Evolutionary conservation across 1,284 basidiomycete genomes (phyloP).

Genomic region (Naganishia sp.): DNA sequence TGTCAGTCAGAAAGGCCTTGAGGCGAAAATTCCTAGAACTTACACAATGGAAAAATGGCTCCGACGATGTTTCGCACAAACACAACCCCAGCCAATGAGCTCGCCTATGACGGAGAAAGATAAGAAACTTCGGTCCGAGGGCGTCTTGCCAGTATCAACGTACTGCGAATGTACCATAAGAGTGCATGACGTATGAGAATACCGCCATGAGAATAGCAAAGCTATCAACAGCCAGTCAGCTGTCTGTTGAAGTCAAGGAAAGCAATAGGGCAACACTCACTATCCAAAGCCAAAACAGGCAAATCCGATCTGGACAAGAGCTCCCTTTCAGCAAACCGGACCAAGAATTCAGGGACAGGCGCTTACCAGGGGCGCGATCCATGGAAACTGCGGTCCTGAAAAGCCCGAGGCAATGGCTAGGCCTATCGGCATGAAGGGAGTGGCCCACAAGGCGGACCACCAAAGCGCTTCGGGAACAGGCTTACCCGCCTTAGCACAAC

Average conservation of each 20-base stretch:
- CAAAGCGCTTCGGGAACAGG: slow-evolving; percentile 42
- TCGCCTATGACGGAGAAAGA: slow-evolving; percentile 28
- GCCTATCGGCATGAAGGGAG: slow-evolving; percentile 42
- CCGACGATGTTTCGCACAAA: slow-evolving; percentile 41
- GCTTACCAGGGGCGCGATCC: slow-evolving; percentile 42
- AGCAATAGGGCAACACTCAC: background rate
- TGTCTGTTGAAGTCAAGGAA: background rate
- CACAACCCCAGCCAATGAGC: slow-evolving; percentile 40
- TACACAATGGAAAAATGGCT: slow-evolving; percentile 42
- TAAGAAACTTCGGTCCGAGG: background rate
- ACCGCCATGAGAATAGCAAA: slow-evolving; percentile 44
- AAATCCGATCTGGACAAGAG: slow-evolving; percentile 4
- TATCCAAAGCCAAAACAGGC: slow-evolving; percentile 24
- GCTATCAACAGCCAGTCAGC: slow-evolving; percentile 23
- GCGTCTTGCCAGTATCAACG: background rate
- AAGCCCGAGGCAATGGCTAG: slow-evolving; percentile 45
- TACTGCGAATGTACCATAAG: slow-evolving; percentile 40
- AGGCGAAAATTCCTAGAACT: slow-evolving; percentile 15
- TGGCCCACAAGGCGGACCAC: slow-evolving; percentile 41
- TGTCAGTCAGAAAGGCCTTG: background rate
- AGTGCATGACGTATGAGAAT: slow-evolving; percentile 42
- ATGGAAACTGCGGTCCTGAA: slow-evolving; percentile 38
- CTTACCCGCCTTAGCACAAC: slow-evolving; percentile 24
- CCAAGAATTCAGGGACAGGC: background rate
- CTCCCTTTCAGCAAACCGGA: no score